Evolutionary conservation across 805 yeast species (phyloP).

Genomic region (Cephaloascus fragrans): DNA sequence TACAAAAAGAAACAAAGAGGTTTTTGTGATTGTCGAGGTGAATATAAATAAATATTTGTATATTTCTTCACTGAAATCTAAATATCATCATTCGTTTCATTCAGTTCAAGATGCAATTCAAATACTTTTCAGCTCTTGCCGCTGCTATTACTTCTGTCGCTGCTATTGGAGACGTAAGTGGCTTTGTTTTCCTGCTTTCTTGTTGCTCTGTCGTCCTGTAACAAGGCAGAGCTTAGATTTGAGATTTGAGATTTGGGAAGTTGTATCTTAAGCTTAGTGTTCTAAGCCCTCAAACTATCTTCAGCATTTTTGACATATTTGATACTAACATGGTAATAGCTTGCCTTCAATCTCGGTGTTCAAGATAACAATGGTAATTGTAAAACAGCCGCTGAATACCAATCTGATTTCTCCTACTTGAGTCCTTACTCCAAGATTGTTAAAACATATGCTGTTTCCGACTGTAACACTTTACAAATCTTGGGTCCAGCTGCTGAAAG

Average conservation of each 20-base stretch:
- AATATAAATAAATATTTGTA: neutral
- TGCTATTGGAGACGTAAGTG: constrained; percentile 49
- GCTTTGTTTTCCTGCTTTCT: neutral
- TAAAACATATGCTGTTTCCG: constrained; percentile 88
- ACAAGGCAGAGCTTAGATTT: too few relatives aligned
- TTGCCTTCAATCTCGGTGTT: constrained; percentile 86
- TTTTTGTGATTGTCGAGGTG: neutral
- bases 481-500: constrained; percentile 82
- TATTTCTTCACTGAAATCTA: neutral
- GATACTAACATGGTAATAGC: constrained; percentile 12
- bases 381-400: constrained; percentile 64
- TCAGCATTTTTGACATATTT: too few relatives aligned
- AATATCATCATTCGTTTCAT: constrained; percentile 4
- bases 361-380: constrained; percentile 66
- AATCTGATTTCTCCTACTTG: constrained; percentile 53
- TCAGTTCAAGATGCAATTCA: constrained; percentile 21
- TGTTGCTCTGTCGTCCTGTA: too few relatives aligned
- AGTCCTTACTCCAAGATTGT: constrained; percentile 52
- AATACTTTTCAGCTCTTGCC: constrained; percentile 35
- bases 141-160: constrained; percentile 36
- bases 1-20: neutral
- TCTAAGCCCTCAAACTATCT: too few relatives aligned
- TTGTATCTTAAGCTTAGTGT: too few relatives aligned
- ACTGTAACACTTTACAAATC: constrained; percentile 79
- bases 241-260: too few relatives aligned